Conservation (phyloP, 164 flowering plant species). For the Aristolochia fimbriata region DNA sequence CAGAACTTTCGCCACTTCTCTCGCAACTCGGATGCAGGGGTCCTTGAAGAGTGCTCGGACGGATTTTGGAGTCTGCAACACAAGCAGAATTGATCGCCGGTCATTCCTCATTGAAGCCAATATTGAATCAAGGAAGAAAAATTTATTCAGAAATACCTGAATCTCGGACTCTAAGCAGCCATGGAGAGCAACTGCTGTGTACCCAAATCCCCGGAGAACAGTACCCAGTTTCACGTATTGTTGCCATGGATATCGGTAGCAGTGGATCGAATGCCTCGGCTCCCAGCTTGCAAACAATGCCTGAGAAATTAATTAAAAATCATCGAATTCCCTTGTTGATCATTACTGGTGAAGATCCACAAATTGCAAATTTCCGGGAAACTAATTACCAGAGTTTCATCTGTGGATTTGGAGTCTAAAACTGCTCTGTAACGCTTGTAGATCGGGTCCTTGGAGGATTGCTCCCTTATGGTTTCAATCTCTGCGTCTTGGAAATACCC, state of each 20-base stretch:
- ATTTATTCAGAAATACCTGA: conserved; percentile 38
- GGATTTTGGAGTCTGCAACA: conserved; percentile 45
- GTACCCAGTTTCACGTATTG: conserved; percentile 76
- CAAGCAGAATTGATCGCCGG: background rate
- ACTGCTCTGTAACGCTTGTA: conserved; percentile 68
- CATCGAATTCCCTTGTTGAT: background rate
- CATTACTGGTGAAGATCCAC: background rate
- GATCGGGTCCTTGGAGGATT: conserved; percentile 47
- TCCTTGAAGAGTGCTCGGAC: conserved; percentile 62
- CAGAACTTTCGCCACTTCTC: conserved; percentile 59
- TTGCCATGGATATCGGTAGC: conserved; percentile 68
- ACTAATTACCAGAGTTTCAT: conserved; percentile 65
- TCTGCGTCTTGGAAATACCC: conserved; percentile 57
- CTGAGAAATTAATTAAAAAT: conserved; percentile 19
- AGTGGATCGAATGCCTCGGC: conserved; percentile 67
- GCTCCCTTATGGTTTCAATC: conserved; percentile 11
- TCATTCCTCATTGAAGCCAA: background rate
- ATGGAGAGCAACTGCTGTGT: conserved; percentile 75
- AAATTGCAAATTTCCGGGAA: background rate
- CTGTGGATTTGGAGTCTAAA: conserved; percentile 75
- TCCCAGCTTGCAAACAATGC: conserved; percentile 97
- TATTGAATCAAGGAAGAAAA: background rate
- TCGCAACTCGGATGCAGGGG: conserved; percentile 54
- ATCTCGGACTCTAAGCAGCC: conserved; percentile 83
- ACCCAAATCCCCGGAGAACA: conserved; percentile 74